Evolutionary conservation across 805 yeast species (phyloP).

Genomic region (Komagataella pseudopastoris): DNA sequence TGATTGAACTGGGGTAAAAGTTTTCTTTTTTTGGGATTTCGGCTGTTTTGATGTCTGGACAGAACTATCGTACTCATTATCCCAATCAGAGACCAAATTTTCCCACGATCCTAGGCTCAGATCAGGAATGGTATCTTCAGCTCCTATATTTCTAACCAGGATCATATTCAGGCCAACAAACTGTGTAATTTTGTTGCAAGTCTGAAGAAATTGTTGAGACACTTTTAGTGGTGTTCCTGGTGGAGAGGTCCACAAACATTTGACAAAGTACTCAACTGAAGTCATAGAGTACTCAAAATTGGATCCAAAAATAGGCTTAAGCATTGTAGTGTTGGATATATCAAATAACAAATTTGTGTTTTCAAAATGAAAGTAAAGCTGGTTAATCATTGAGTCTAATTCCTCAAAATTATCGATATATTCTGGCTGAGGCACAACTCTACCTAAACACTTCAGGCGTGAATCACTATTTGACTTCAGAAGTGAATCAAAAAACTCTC

Average conservation of each 20-base stretch:
- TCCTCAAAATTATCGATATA: slow-evolving; percentile 13
- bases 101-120: not conserved
- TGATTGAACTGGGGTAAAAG: not conserved
- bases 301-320: not conserved
- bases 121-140: not conserved
- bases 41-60: not conserved
- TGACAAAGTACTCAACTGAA: not conserved
- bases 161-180: slow-evolving; percentile 1
- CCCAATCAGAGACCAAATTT: not conserved
- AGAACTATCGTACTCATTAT: not conserved
- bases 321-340: slow-evolving; percentile 1
- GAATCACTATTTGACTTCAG: slow-evolving; percentile 3
- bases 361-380: slow-evolving; percentile 13
- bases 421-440: not conserved
- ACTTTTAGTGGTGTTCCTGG: slow-evolving; percentile 6
- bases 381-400: slow-evolving; percentile 21
- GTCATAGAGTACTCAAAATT: not conserved
- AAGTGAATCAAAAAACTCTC: slow-evolving; percentile 5
- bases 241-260: slow-evolving; percentile 1
- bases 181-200: slow-evolving; percentile 1
- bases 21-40: not conserved
- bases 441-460: slow-evolving; percentile 5
- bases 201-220: not conserved
- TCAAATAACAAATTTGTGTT: slow-evolving; percentile 8
- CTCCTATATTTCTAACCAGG: not conserved